A percentile compares a stretch with the other conserved stretches of the same genome.
These are phyloP conservation scores for Fusarium sp. DNA, from an alignment of 2,329 filamentous ascomycete genomes.

Conservation along the genomic window DNA sequence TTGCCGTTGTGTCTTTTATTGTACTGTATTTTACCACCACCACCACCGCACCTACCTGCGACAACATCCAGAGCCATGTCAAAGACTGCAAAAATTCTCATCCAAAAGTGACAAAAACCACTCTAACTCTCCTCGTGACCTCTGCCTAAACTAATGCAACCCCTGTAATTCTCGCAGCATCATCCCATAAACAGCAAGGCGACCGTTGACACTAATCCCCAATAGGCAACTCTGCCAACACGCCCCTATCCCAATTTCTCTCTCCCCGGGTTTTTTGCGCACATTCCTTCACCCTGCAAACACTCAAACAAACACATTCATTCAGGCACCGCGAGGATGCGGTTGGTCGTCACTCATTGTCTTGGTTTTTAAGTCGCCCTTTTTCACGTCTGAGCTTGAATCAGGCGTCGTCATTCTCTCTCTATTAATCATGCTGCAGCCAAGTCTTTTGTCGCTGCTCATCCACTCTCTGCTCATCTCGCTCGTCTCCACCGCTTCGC, in stretches of 20 bases:
- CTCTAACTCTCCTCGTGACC: not conserved
- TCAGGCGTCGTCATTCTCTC: conserved; percentile 16
- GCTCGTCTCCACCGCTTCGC: conserved; percentile 1
- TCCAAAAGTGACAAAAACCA: not conserved
- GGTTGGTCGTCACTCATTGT: conserved; percentile 32
- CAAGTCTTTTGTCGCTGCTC: conserved; percentile 6
- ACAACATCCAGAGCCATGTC: not conserved
- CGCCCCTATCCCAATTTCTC: conserved; percentile 20
- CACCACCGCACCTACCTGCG: not conserved
- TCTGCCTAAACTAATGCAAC: not conserved
- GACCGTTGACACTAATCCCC: not conserved
- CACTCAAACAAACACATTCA: conserved; percentile 14
- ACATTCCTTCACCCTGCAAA: not conserved
- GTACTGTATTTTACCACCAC: not conserved
- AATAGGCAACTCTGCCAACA: not conserved
- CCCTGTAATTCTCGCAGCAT: conserved; percentile 29
- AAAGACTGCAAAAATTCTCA: not conserved
- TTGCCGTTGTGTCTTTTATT: not conserved
- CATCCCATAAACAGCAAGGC: conserved; percentile 24
- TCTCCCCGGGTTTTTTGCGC: not conserved
- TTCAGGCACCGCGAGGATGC: conserved; percentile 36
- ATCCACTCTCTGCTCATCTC: conserved; percentile 19
- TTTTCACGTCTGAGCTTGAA: not conserved
- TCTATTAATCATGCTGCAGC: conserved; percentile 13
- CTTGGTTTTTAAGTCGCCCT: conserved; percentile 12